A percentile compares a stretch with the other conserved stretches of the same genome.
Conservation (phyloP, 768 basidiomycete species). For the Russula earlei region DNA sequence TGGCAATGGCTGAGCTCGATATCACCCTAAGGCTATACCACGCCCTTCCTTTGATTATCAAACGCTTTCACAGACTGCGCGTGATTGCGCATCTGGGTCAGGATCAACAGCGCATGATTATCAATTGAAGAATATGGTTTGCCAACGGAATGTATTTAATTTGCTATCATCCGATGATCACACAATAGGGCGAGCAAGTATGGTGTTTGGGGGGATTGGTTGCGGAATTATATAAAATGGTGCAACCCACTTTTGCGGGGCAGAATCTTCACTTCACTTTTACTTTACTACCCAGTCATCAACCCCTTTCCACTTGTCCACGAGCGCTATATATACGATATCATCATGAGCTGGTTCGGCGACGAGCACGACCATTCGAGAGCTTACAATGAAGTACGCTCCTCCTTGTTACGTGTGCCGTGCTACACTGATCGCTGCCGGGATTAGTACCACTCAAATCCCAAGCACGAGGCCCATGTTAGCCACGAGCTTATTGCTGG, state of each 20-base stretch:
- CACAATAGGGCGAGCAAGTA: background rate
- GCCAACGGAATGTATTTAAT: background rate
- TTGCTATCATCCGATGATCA: background rate
- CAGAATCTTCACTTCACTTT: too few relatives aligned
- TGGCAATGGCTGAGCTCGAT: too few relatives aligned
- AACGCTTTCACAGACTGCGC: too few relatives aligned
- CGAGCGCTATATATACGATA: background rate
- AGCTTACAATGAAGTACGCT: background rate
- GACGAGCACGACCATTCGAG: background rate
- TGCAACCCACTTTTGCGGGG: too few relatives aligned
- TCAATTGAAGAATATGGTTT: background rate
- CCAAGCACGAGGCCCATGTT: constrained; percentile 37
- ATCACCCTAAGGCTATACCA: too few relatives aligned
- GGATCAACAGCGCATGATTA: background rate
- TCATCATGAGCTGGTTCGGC: constrained; percentile 4
- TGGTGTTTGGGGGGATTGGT: too few relatives aligned
- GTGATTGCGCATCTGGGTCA: background rate
- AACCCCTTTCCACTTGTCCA: too few relatives aligned
- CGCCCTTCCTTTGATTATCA: too few relatives aligned
- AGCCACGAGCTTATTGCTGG: constrained; percentile 61
- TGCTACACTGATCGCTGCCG: background rate
- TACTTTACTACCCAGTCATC: too few relatives aligned
- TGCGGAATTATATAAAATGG: too few relatives aligned
- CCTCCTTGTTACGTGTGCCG: background rate
- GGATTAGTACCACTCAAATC: background rate